Base-by-base conservation (phyloP, 306 rosid species). In the Acacia acuminata region DNA sequence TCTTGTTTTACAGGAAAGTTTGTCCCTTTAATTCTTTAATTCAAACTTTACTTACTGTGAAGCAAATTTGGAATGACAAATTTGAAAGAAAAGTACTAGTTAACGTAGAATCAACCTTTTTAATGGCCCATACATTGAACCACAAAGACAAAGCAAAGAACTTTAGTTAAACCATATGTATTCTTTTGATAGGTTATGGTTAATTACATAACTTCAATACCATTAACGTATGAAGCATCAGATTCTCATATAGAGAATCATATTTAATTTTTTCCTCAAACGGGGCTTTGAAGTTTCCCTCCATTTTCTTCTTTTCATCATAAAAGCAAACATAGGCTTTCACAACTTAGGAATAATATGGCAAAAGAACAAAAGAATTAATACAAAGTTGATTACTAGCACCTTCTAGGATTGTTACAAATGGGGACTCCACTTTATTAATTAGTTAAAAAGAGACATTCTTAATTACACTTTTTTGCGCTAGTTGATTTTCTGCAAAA, bases 151-250 rank as follows among this genome's bases (percentile, higher is more conserved):
- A 61, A 25, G 65, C 17, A 61, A 32, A 76, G 77, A 76, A 55
- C 80, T 83, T 83, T 76, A 80, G 77, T 81, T 20, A 84, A 79
- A 77, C 71, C 76, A 80, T 25, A 61, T n/a, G 6, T 10, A 25
- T 77, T 72, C 19, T 80, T 82, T 19, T 34, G 32, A 42, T 76
- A 67, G 78, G 65, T 20, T 20, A 64, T 76, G 22, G n/a, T 51
- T 64, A 75, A 55, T 27, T 50, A 72, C 61, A 72, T 73, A 36
- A 25, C 65, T 77, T 10, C n/a, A 42, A 5, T n/a, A 73, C 63
- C 55, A 7, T 45, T 60, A 8, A 15, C 3, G 25, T 58, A 58
- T 4, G 68, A 36, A 74, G 53, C 43, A 56, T 82, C 71, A 32
- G 10, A 79, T 69, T 53, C 71, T 60, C 48, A 63, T 76, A 70